Evolutionary conservation across 495 filamentous ascomycete species (phyloP), one percentile per base, ranked within the genome.

Genomic region (Aspergillus hancockii): DNA sequence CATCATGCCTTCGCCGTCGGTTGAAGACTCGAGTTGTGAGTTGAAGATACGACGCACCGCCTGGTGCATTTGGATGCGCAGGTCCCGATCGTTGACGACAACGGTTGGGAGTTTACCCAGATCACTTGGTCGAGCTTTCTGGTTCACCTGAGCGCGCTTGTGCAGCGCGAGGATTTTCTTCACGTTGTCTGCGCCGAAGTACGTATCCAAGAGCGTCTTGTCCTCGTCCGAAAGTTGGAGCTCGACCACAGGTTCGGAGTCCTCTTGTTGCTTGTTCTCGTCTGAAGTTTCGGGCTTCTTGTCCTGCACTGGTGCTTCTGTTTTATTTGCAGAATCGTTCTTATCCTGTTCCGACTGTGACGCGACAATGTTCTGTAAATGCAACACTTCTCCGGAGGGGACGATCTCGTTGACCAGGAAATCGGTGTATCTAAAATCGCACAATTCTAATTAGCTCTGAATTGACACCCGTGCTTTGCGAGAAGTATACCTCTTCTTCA

Each of bases 331-430:
- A 30, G 57, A 6, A 7, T 57, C 57, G 21, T 60, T 51, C 31
- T 59, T 63, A 2, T 57, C 54, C 21, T 52, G 55, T 32, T 60
- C 31, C 32, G 36, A 52, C 22, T 46, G 54, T 23, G 66, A 62
- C 21, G 71, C 58, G 22, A 72, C 69, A 47, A 83, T 56, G 74
- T 77, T 75, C 58, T 74, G 69, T 46, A 98, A 80, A 71, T 97
- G 92, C 45, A 93, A 65, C 3, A 96, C 93, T 50, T 85, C 75
- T 13, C 92, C 93, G 67, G 87, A 82, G 12, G 86, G 87, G 14
- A 81, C 71, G 62, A 98, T 94, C 75, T 98, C 94, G 69, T 97
- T 91, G 57, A 98, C 94, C 50, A 93, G 75, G 71, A 98, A 98
- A 69, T 98, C 94, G 14, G 93, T 96, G 73, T 92, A 98, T 63